Evolutionary conservation across 805 yeast species (phyloP).

Genomic region (Kodamaea lidongshanica): DNA sequence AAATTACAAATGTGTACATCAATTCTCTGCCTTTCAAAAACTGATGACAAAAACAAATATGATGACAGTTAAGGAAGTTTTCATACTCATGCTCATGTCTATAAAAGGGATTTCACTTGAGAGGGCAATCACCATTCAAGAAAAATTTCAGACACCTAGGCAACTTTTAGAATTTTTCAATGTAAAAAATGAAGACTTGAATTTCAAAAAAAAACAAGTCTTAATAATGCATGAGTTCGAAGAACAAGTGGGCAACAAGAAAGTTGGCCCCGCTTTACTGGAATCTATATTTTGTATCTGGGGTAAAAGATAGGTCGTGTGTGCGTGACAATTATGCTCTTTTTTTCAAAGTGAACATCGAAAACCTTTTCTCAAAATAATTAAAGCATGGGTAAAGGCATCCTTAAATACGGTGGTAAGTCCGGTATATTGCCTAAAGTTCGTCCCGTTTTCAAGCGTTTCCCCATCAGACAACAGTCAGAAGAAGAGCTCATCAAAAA

Average conservation of each 20-base stretch:
- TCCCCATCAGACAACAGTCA: conserved; percentile 51
- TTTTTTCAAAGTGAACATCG: too few relatives aligned
- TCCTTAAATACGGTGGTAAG: conserved; percentile 51
- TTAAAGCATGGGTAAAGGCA: conserved; percentile 42
- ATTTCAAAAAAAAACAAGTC: conserved; percentile 22
- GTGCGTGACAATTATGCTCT: too few relatives aligned
- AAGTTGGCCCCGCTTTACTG: conserved; percentile 47
- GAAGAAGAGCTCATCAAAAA: conserved; percentile 38
- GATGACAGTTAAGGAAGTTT: conserved; percentile 71
- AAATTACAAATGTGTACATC: conserved; percentile 34
- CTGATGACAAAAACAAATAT: conserved; percentile 64
- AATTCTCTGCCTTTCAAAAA: conserved; percentile 46
- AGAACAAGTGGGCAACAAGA: conserved; percentile 45
- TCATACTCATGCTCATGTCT: conserved; percentile 69
- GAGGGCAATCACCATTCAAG: conserved; percentile 75
- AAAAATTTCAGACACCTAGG: conserved; percentile 62
- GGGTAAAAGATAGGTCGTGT: conserved; percentile 36
- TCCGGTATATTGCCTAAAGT: conserved; percentile 80
- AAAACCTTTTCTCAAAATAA: too few relatives aligned
- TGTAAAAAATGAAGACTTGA: conserved; percentile 13
- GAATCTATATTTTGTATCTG: conserved; percentile 50
- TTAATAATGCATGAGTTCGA: conserved; percentile 26
- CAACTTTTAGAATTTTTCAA: conserved; percentile 47
- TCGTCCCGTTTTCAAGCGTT: conserved; percentile 62
- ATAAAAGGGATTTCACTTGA: conserved; percentile 78